Base-by-base conservation (phyloP, 352 stramenopile species). In the Pythium aphanidermatum region DNA sequence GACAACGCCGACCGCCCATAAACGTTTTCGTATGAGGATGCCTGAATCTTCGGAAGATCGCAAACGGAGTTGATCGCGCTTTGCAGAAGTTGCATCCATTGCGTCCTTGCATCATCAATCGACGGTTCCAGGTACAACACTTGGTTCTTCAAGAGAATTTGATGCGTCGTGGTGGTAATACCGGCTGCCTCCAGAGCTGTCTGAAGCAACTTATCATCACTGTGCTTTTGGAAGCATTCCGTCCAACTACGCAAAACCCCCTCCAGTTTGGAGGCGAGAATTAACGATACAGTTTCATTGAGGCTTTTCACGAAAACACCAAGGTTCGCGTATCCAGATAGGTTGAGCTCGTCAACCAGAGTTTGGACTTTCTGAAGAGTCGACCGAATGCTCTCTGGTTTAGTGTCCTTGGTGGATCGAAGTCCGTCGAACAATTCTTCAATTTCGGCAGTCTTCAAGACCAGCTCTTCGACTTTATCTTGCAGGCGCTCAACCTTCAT, bases 391-490 rank as follows among this genome's bases (percentile, higher is more conserved):
- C 75, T 58, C 20, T 45, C 45, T 21, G 59, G 51, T 25, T 81
- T 67, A 9, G 83, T 74, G n/a, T 89, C 74, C n/a, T 70, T 63
- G 36, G 35, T 74, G 5, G 35, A 57, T 5, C 72, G 75, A 57
- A 97, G 57, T 13, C 49, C 67, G 54, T 88, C 67, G n/a, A 99
- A 65, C 14, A 92, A 68, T 42, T 83, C 67, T 34, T 99, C 84
- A 43, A 99, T 93, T 13, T 95, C 89, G 40, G 78, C 78, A 27
- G 91, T 95, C 46, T 97, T 97, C 46, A 86, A 60, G 23, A 96
- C 58, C 20, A 99, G 69, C 23, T 98, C 95, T 52, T 99, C 95
- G 11, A 99, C 92, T 51, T 98, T 97, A 50, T 99, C 96, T 51
- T 99, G 96, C 33, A 99, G 83, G 27, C 80, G 85, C 44, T 97